Evolutionary conservation across 2,329 filamentous ascomycete species (phyloP).

Genomic region (Cryphonectria japonica): DNA sequence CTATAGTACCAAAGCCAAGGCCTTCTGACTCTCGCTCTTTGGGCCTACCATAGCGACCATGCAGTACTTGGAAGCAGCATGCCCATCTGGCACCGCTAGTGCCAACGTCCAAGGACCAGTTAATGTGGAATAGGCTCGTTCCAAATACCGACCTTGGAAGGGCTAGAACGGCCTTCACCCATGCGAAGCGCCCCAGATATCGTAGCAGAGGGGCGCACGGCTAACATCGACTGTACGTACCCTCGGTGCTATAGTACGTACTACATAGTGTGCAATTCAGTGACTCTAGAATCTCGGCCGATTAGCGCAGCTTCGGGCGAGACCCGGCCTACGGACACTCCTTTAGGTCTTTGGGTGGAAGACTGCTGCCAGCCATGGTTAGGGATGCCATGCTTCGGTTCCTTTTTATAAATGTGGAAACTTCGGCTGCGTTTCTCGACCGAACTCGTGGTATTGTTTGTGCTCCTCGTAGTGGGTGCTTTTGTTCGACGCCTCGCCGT

Average conservation of each 20-base stretch:
- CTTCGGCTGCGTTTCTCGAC: background rate
- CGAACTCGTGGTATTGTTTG: background rate
- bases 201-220: constrained; percentile 1
- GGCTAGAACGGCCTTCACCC: background rate
- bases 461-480: background rate
- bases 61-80: background rate
- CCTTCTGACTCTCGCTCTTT: background rate
- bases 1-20: background rate
- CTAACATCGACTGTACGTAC: background rate
- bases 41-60: background rate
- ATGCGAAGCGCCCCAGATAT: background rate
- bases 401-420: background rate
- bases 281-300: background rate
- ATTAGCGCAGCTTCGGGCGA: background rate
- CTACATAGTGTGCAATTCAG: background rate
- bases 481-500: background rate
- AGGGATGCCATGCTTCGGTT: background rate
- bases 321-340: background rate
- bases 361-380: background rate
- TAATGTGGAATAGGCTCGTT: constrained; percentile 2
- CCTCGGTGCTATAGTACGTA: background rate
- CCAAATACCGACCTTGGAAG: background rate
- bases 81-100: background rate
- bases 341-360: background rate
- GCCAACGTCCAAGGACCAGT: background rate